These are phyloP conservation scores for Xerocomus tenax DNA, from an alignment of 1,284 basidiomycete species.

Conservation along the genomic window DNA sequence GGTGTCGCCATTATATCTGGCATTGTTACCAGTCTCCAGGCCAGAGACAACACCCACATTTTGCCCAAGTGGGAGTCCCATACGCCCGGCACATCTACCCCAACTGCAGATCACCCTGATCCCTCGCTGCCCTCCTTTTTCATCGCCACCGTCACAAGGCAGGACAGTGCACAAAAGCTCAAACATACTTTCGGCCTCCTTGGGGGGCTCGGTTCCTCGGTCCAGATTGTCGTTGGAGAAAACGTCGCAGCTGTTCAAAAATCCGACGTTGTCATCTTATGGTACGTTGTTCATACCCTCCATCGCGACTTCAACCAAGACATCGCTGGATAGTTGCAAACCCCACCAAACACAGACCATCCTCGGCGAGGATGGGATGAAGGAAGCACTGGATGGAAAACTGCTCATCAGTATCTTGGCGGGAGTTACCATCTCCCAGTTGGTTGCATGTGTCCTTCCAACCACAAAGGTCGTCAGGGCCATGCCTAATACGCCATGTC, in stretches of 20 bases:
- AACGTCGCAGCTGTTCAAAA: constrained; percentile 71
- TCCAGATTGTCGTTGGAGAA: constrained; percentile 62
- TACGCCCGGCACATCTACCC: constrained; percentile 76
- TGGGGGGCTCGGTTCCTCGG: constrained; percentile 48
- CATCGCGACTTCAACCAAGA: background rate
- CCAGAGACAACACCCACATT: constrained; percentile 32
- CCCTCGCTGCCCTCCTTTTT: constrained; percentile 72
- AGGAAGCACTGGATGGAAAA: constrained; percentile 80
- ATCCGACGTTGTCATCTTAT: constrained; percentile 81
- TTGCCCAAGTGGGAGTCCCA: constrained; percentile 70
- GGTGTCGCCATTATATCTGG: constrained; percentile 93
- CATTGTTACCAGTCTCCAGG: constrained; percentile 66
- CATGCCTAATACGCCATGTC: constrained; percentile 98
- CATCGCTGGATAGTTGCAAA: constrained; percentile 65
- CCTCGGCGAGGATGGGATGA: constrained; percentile 72
- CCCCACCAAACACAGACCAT: constrained; percentile 81
- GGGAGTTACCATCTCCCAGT: constrained; percentile 83
- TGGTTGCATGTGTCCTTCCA: constrained; percentile 65
- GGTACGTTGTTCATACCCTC: constrained; percentile 45
- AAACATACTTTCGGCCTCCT: constrained; percentile 53
- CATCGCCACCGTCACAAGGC: constrained; percentile 80
- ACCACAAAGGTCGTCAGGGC: constrained; percentile 85
- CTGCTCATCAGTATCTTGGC: constrained; percentile 94
- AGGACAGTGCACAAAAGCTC: constrained; percentile 70
- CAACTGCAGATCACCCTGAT: constrained; percentile 47